phyloP scores from a whole-genome alignment of 2,329 filamentous ascomycete species.

The Epichloe festucae region DNA sequence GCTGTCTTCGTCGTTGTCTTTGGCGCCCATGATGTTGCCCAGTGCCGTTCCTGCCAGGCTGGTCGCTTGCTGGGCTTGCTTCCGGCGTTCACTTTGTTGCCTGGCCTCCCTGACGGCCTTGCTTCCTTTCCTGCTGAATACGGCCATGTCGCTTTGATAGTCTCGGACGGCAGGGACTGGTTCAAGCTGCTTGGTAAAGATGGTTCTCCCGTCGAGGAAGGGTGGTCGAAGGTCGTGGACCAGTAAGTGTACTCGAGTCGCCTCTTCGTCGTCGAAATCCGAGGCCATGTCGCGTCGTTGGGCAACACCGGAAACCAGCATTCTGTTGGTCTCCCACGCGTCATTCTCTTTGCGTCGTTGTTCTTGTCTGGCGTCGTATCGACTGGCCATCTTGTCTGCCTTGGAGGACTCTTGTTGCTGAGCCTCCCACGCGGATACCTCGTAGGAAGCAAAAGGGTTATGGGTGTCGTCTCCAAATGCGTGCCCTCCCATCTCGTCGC shows the following conservation, averaged over 20 bases:
- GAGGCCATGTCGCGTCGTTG: slow-evolving; percentile 71
- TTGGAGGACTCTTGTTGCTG: slow-evolving; percentile 67
- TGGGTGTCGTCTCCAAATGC: slow-evolving; percentile 85
- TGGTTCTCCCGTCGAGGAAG: slow-evolving; percentile 84
- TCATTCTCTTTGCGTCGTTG: slow-evolving; percentile 92
- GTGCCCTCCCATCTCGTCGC: slow-evolving; percentile 69
- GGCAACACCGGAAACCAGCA: slow-evolving; percentile 92
- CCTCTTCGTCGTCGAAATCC: slow-evolving; percentile 87
- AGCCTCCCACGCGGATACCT: slow-evolving; percentile 58
- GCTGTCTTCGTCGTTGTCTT: slow-evolving; percentile 85
- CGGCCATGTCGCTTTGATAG: slow-evolving; percentile 95
- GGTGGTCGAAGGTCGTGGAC: slow-evolving; percentile 90
- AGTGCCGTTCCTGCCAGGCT: slow-evolving; percentile 83
- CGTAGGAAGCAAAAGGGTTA: slow-evolving; percentile 75
- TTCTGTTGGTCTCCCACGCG: slow-evolving; percentile 96
- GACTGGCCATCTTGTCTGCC: slow-evolving; percentile 67
- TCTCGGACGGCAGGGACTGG: slow-evolving; percentile 88
- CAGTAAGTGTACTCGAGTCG: slow-evolving; percentile 75
- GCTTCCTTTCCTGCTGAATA: slow-evolving; percentile 92
- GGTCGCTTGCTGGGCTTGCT: slow-evolving; percentile 89
- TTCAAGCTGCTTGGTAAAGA: slow-evolving; percentile 95
- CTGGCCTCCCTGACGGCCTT: slow-evolving; percentile 82
- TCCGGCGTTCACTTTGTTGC: slow-evolving; percentile 84
- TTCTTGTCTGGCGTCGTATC: slow-evolving; percentile 54
- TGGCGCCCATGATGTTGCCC: slow-evolving; percentile 91